Conservation (phyloP, 1,139 yeast species). For the Zhuliangozyma blackwelliae region DNA sequence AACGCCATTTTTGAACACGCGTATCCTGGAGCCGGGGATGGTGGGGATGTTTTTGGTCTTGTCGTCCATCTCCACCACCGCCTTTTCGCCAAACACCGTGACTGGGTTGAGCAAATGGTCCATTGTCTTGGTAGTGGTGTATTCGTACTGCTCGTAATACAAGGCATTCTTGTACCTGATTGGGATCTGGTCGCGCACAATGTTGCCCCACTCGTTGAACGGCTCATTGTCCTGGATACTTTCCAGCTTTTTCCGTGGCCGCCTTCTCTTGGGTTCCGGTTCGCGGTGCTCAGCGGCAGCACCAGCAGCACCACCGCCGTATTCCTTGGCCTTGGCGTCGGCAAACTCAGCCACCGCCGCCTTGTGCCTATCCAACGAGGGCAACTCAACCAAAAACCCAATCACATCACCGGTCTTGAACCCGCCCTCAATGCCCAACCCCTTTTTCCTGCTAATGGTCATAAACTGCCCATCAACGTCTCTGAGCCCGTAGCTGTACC, state of each 20-base stretch:
- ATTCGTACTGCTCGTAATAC: constrained; percentile 85
- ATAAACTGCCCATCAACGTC: constrained; percentile 78
- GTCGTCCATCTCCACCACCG: constrained; percentile 32
- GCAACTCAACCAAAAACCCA: constrained; percentile 75
- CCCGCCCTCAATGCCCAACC: constrained; percentile 44
- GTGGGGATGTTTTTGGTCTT: constrained; percentile 29
- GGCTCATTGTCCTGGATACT: constrained; percentile 16
- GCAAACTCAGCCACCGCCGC: constrained; percentile 21
- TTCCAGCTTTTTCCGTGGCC: constrained; percentile 10
- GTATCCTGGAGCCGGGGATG: constrained; percentile 56
- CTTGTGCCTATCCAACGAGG: constrained; percentile 44
- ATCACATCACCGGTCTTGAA: constrained; percentile 75
- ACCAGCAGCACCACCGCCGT: not conserved
- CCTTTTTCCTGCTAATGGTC: constrained; percentile 66
- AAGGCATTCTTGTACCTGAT: constrained; percentile 74
- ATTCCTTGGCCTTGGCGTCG: constrained; percentile 6
- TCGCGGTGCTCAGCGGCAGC: constrained; percentile 10
- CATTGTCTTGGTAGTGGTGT: constrained; percentile 71
- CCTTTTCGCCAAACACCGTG: constrained; percentile 64
- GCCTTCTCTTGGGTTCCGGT: constrained; percentile 15
- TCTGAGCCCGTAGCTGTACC: constrained; percentile 87
- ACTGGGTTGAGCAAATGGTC: constrained; percentile 73
- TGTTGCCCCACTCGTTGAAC: constrained; percentile 26
- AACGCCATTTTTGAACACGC: constrained; percentile 74
- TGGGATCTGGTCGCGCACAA: constrained; percentile 82